Evolutionary conservation across 148 eudicot genomes (phyloP).

Genomic region (Nepenthes mirabilis): DNA sequence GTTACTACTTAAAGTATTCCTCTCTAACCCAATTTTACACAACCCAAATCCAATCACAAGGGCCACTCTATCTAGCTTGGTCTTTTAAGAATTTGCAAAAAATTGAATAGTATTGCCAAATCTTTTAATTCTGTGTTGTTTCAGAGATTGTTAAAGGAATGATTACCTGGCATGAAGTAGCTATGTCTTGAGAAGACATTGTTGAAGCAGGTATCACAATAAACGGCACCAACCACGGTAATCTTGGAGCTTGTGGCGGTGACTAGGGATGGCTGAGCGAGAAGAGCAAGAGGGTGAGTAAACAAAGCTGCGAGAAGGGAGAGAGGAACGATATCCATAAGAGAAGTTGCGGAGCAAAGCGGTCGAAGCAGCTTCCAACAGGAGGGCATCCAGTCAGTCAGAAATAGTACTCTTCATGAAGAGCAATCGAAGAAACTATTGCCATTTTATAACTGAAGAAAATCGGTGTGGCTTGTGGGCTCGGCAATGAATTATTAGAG

Average conservation of each 20-base stretch:
- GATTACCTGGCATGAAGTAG: constrained; percentile 71
- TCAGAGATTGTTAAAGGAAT: neutral
- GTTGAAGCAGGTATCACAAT: constrained; percentile 54
- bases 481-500: constrained; percentile 8
- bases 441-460: neutral
- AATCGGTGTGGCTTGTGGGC: neutral
- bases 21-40: no score
- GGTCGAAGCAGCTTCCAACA: constrained; percentile 15
- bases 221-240: constrained; percentile 56
- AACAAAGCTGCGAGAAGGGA: constrained; percentile 16
- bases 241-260: constrained; percentile 25
- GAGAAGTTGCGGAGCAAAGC: constrained; percentile 1
- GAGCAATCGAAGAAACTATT: neutral
- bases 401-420: constrained; percentile 4
- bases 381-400: constrained; percentile 4
- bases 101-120: no score
- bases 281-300: constrained; percentile 9
- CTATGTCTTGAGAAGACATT: constrained; percentile 41
- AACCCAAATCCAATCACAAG: no score
- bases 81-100: no score
- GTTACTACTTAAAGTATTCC: no score
- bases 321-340: constrained; percentile 22
- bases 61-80: no score
- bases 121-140: no score
- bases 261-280: constrained; percentile 16